Conservation (phyloP, 139 green algal genomes). For the Chlamydomonas sp. region DNA sequence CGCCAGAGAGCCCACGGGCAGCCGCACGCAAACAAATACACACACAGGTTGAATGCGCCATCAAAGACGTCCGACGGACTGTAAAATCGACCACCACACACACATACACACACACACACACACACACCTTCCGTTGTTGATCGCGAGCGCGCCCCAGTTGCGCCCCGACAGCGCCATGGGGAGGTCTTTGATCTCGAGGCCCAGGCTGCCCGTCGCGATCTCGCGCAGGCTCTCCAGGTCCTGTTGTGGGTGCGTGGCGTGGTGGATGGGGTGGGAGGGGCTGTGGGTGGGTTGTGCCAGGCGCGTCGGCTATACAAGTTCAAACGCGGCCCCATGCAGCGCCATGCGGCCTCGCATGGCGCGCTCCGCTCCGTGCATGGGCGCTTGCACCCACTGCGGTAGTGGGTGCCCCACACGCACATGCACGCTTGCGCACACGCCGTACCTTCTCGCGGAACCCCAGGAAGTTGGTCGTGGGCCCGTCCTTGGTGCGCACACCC, state of each 20-base stretch:
- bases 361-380: too few relatives aligned
- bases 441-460: conserved; percentile 65
- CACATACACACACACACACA: too few relatives aligned
- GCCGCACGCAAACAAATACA: too few relatives aligned
- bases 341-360: too few relatives aligned
- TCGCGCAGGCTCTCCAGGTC: conserved; percentile 28
- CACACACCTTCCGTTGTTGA: too few relatives aligned
- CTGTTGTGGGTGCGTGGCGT: conserved; percentile 8
- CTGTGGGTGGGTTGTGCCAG: background rate
- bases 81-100: too few relatives aligned
- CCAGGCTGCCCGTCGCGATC: conserved; percentile 20
- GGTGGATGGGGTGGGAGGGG: too few relatives aligned
- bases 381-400: too few relatives aligned
- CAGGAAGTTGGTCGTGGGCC: conserved; percentile 48
- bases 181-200: conserved; percentile 12
- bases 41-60: too few relatives aligned
- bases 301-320: background rate
- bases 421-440: too few relatives aligned
- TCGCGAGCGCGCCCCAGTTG: conserved; percentile 65
- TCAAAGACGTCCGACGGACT: too few relatives aligned
- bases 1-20: too few relatives aligned
- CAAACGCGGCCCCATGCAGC: background rate
- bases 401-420: background rate
- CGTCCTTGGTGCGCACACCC: conserved; percentile 38
- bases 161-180: conserved; percentile 41